Evolutionary conservation across 164 flowering plant genomes (phyloP).

Genomic region (Macadamia tetraphylla): DNA sequence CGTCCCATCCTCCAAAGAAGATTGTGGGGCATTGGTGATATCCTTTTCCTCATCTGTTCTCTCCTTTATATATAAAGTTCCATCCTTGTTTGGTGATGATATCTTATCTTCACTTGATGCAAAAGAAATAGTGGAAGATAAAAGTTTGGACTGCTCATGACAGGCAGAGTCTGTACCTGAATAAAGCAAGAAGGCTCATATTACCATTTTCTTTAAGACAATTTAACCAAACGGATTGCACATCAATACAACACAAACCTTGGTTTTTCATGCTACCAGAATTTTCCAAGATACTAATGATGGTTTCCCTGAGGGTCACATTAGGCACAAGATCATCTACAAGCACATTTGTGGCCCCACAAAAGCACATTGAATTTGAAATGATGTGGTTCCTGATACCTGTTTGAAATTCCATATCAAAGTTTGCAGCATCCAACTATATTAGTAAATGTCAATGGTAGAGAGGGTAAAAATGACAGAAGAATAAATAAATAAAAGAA

Average conservation of each 20-base stretch:
- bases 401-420: conserved; percentile 18
- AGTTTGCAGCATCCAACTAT: no score
- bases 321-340: conserved; percentile 97
- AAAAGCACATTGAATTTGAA: conserved; percentile 68
- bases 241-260: conserved; percentile 33
- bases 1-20: conserved; percentile 29
- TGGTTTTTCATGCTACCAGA: conserved; percentile 77
- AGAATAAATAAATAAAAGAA: no score
- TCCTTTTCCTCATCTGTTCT: conserved; percentile 27
- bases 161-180: conserved; percentile 85
- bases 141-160: conserved; percentile 43
- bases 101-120: conserved; percentile 54
- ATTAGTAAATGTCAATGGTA: no score
- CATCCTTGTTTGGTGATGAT: conserved; percentile 25
- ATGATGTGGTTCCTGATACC: conserved; percentile 89
- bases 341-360: conserved; percentile 78
- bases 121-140: conserved; percentile 70
- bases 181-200: background rate
- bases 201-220: background rate
- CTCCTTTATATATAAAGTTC: conserved; percentile 29
- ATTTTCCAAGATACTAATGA: conserved; percentile 74
- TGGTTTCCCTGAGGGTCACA: conserved; percentile 86
- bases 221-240: background rate
- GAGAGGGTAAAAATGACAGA: background rate
- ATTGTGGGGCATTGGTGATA: conserved; percentile 25